A percentile compares a stretch with the other conserved stretches of the same genome.
Conservation (phyloP, 2,329 filamentous ascomycete genomes). For the Fusarium sublunatum region DNA sequence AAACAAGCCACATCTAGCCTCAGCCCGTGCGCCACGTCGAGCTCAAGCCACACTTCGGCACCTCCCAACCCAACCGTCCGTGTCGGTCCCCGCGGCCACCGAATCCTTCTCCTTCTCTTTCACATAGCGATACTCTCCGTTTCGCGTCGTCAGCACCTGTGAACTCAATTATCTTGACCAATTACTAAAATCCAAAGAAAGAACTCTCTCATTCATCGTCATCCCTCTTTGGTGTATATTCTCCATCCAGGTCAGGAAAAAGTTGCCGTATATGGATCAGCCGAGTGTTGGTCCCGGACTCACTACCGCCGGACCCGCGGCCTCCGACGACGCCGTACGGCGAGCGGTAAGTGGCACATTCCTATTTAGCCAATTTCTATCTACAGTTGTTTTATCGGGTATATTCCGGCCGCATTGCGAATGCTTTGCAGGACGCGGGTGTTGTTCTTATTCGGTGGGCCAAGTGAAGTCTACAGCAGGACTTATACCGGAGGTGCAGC, state of each 20-base stretch:
- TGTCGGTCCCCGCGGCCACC: slow-evolving; percentile 33
- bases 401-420: not conserved
- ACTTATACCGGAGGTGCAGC: not conserved
- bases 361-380: slow-evolving; percentile 16
- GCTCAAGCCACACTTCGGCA: slow-evolving; percentile 16
- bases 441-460: not conserved
- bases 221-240: not conserved
- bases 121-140: slow-evolving; percentile 6
- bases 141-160: slow-evolving; percentile 10
- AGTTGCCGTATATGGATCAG: slow-evolving; percentile 34
- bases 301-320: slow-evolving; percentile 45
- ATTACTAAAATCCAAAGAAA: not conserved
- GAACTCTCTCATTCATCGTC: not conserved
- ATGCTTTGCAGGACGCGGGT: not conserved
- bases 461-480: not conserved
- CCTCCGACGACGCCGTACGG: slow-evolving; percentile 51
- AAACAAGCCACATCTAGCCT: slow-evolving; percentile 13
- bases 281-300: slow-evolving; percentile 22
- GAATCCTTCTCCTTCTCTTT: slow-evolving; percentile 13
- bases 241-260: not conserved
- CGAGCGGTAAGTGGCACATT: slow-evolving; percentile 52
- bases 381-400: slow-evolving; percentile 3
- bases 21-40: slow-evolving; percentile 13
- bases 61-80: slow-evolving; percentile 6
- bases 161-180: not conserved